Conservation (phyloP, 2,329 filamentous ascomycete species). For the Ceratocystis smalleyi region DNA sequence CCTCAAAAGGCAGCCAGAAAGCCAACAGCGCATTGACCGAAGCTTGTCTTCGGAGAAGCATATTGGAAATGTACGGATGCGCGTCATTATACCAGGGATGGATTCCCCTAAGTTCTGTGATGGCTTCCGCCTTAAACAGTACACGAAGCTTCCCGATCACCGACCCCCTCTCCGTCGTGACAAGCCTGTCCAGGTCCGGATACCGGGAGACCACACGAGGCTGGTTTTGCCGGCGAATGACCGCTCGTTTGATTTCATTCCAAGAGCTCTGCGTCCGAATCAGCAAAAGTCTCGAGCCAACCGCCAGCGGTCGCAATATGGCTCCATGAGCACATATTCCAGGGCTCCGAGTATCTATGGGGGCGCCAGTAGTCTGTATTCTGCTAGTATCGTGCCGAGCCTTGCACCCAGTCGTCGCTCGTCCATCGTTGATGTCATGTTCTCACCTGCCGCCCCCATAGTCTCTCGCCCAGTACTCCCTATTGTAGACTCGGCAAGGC, state of each 20-base stretch:
- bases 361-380: slow-evolving; percentile 59
- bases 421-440: slow-evolving; percentile 51
- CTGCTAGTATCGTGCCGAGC: slow-evolving; percentile 76
- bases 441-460: slow-evolving; percentile 67
- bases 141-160: slow-evolving; percentile 88
- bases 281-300: slow-evolving; percentile 54
- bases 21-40: slow-evolving; percentile 52
- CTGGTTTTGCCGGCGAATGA: slow-evolving; percentile 87
- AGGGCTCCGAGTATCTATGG: slow-evolving; percentile 73
- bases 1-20: slow-evolving; percentile 42
- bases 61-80: slow-evolving; percentile 70
- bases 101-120: slow-evolving; percentile 54
- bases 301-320: slow-evolving; percentile 59
- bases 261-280: slow-evolving; percentile 80
- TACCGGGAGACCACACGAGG: slow-evolving; percentile 61
- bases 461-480: slow-evolving; percentile 51
- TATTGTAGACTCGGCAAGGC: slow-evolving; percentile 43
- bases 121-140: slow-evolving; percentile 68
- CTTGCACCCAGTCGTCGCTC: slow-evolving; percentile 75
- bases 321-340: slow-evolving; percentile 50
- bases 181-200: slow-evolving; percentile 86
- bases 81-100: slow-evolving; percentile 66
- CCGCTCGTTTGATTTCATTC: slow-evolving; percentile 95
- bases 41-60: slow-evolving; percentile 70
- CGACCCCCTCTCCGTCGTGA: slow-evolving; percentile 84